phyloP scores from a whole-genome alignment of 2,329 filamentous ascomycete species.

The Aspergillus clavatus region DNA sequence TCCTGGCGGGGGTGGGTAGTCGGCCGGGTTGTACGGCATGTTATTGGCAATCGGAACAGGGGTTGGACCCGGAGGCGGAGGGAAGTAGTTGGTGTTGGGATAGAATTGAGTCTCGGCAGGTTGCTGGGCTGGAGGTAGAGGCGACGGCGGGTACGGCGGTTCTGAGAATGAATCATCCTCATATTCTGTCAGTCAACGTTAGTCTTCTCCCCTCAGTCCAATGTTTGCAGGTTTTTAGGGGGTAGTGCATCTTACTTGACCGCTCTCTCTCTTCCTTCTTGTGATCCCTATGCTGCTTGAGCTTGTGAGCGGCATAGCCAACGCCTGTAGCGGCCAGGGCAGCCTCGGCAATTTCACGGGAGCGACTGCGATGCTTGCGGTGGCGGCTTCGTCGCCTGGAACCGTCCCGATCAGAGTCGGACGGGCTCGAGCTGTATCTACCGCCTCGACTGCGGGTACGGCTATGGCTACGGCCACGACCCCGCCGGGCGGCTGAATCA shows the following conservation, averaged over 20 bases:
- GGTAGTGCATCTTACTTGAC: conserved; percentile 38
- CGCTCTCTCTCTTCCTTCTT: conserved; percentile 51
- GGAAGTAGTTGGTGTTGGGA: conserved; percentile 38
- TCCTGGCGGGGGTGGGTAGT: conserved; percentile 42
- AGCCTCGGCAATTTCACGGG: conserved; percentile 48
- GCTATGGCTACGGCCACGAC: conserved; percentile 43
- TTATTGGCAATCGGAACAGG: conserved; percentile 21
- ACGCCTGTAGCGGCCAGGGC: conserved; percentile 55
- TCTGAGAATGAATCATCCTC: conserved; percentile 37
- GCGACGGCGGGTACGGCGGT: conserved; percentile 33
- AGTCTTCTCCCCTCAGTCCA: conserved; percentile 11
- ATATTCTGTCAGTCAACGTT: conserved; percentile 17
- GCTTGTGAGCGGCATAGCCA: conserved; percentile 54
- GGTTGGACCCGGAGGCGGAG: conserved; percentile 38
- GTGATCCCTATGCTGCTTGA: conserved; percentile 52
- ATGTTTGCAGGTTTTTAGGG: neutral
- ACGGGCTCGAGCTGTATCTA: conserved; percentile 33
- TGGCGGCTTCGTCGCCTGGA: conserved; percentile 28
- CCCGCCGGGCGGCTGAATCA: conserved; percentile 36
- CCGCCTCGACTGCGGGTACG: conserved; percentile 43
- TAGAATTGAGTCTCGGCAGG: conserved; percentile 36
- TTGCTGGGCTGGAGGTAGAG: conserved; percentile 29
- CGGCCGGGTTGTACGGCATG: conserved; percentile 33
- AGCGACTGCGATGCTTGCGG: conserved; percentile 36
- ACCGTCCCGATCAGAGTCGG: conserved; percentile 34